phyloP scores from a whole-genome alignment of 805 yeast species.

The Geotrichum ghanense region DNA sequence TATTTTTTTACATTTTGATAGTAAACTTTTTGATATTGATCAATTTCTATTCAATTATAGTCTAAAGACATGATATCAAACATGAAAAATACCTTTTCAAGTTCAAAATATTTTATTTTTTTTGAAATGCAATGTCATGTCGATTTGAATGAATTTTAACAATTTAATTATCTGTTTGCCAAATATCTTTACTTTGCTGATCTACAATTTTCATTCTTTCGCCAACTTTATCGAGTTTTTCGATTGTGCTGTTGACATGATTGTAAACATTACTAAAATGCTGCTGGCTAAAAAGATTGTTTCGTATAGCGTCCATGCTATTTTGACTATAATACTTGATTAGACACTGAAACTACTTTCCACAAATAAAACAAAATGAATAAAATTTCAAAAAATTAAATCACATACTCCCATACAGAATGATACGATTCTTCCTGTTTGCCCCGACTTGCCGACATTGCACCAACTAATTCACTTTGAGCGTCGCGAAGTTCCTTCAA shows the following conservation, averaged over 20 bases:
- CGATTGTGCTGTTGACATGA: constrained; percentile 39
- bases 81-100: too few species aligned
- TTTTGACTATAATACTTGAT: constrained; percentile 12
- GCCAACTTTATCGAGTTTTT: constrained; percentile 41
- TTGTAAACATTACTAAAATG: constrained; percentile 41
- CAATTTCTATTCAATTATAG: too few species aligned
- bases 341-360: constrained; percentile 12
- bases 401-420: constrained; percentile 25
- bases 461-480: constrained; percentile 39
- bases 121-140: too few species aligned
- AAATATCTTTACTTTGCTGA: constrained; percentile 20
- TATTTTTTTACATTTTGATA: too few species aligned
- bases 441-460: constrained; percentile 25
- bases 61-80: too few species aligned
- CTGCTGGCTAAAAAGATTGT: constrained; percentile 34
- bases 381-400: too few species aligned
- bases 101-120: too few species aligned
- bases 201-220: constrained; percentile 28
- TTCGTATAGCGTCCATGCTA: constrained; percentile 25
- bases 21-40: too few species aligned
- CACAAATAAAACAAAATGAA: constrained; percentile 16
- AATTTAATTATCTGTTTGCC: constrained; percentile 12
- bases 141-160: too few species aligned
- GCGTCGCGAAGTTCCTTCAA: constrained; percentile 41
- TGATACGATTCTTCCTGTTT: constrained; percentile 18